phyloP scores from a whole-genome alignment of 106 monocot genomes.

The Apostasia shenzhenica region DNA sequence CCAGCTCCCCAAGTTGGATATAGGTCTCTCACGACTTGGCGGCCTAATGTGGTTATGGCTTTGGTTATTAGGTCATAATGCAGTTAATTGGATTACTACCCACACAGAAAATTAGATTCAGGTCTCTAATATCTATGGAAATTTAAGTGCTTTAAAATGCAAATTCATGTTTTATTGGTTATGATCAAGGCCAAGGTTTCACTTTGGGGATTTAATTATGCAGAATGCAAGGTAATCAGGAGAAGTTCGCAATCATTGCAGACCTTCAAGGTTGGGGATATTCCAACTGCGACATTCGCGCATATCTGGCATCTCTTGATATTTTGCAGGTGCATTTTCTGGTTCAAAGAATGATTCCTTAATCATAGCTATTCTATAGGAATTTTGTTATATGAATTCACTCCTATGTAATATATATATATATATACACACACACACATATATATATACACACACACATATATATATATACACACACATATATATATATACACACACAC shows the following conservation, averaged over 20 bases:
- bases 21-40: too few species aligned
- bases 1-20: too few species aligned
- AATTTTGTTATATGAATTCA: neutral
- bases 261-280: constrained; percentile 60
- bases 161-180: neutral
- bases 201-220: neutral
- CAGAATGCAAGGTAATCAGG: constrained; percentile 30
- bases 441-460: neutral
- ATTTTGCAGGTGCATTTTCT: constrained; percentile 41
- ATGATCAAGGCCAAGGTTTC: neutral
- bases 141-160: neutral
- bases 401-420: neutral
- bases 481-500: neutral
- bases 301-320: constrained; percentile 45
- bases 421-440: neutral
- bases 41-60: too few species aligned
- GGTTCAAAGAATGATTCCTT: neutral
- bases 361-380: neutral
- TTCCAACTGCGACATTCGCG: constrained; percentile 52
- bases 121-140: neutral
- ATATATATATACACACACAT: neutral
- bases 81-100: neutral
- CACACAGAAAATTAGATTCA: neutral
- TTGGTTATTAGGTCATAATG: too few species aligned
- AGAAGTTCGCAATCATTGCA: constrained; percentile 37